These are phyloP conservation scores for Lophium mytilinum DNA, from an alignment of 495 filamentous ascomycete genomes.

Conservation along the genomic window DNA sequence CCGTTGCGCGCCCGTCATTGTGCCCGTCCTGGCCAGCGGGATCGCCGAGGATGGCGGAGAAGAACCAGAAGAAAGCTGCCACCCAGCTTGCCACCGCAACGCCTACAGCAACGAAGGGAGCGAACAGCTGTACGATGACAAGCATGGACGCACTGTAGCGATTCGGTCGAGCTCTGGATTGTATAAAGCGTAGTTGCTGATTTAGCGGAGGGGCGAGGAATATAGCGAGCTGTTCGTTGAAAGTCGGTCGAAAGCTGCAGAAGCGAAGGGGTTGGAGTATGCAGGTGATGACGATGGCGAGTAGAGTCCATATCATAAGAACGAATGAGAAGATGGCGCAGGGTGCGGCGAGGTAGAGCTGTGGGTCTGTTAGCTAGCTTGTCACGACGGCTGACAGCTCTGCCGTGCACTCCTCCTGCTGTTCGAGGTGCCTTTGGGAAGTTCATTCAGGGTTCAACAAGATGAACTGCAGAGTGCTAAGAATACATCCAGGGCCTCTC, in stretches of 20 bases:
- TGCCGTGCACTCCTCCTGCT: too few relatives aligned
- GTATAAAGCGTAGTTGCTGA: slow-evolving; percentile 33
- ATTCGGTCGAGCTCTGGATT: slow-evolving; percentile 26
- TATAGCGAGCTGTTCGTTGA: slow-evolving; percentile 26
- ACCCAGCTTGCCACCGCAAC: slow-evolving; percentile 52
- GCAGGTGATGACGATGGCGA: slow-evolving; percentile 27
- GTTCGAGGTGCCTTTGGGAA: neutral
- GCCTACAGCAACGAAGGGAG: slow-evolving; percentile 46
- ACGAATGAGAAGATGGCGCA: slow-evolving; percentile 27
- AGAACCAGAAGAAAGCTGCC: slow-evolving; percentile 57
- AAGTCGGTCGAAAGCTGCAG: slow-evolving; percentile 19
- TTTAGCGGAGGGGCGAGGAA: slow-evolving; percentile 32
- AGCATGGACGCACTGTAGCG: slow-evolving; percentile 35
- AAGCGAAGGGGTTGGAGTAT: slow-evolving; percentile 31
- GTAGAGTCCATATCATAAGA: slow-evolving; percentile 27
- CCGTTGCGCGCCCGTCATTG: slow-evolving; percentile 53
- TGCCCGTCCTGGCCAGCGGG: slow-evolving; percentile 54
- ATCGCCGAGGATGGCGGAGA: slow-evolving; percentile 53
- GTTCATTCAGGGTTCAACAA: neutral
- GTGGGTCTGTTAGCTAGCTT: neutral
- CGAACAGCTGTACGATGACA: slow-evolving; percentile 44
- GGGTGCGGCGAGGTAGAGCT: slow-evolving; percentile 31
- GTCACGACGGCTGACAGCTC: too few relatives aligned
- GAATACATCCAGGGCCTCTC: slow-evolving; percentile 9
- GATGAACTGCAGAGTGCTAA: neutral